phyloP scores from a whole-genome alignment of 257 asterid species.

The Salvia miltiorrhiza region DNA sequence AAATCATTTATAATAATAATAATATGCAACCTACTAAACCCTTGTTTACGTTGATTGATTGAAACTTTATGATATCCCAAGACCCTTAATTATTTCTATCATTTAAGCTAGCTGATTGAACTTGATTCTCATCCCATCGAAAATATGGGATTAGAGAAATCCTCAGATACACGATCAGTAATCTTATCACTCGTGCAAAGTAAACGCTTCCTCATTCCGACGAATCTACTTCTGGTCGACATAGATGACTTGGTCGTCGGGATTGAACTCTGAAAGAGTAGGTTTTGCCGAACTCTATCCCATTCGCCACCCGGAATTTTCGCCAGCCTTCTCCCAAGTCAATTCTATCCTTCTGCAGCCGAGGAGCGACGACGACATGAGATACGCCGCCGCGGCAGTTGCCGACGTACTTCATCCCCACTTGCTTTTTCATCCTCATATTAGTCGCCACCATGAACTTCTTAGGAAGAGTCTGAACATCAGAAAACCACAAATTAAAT shows the following conservation, averaged over 20 bases:
- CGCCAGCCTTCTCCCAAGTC: background rate
- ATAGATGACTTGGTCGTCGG: background rate
- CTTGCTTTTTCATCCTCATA: background rate
- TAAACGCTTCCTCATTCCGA: no score
- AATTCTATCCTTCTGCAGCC: background rate
- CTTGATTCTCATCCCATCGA: no score
- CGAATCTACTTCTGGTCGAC: background rate
- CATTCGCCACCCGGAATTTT: background rate
- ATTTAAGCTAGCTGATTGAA: no score
- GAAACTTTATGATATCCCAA: no score
- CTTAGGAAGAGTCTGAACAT: conserved; percentile 1
- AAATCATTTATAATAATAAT: no score
- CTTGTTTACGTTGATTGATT: no score
- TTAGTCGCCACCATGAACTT: conserved; percentile 8
- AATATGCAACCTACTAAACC: no score
- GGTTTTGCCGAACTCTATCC: background rate
- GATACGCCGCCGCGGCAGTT: background rate
- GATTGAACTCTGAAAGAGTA: conserved; percentile 3
- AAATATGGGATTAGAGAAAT: no score
- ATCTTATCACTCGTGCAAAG: no score
- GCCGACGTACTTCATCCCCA: conserved; percentile 16
- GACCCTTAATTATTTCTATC: no score
- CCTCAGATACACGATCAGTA: no score
- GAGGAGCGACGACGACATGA: background rate
- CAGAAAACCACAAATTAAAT: no score